phyloP scores from a whole-genome alignment of 108 stramenopile species.

The Schizochytrium sp. region DNA sequence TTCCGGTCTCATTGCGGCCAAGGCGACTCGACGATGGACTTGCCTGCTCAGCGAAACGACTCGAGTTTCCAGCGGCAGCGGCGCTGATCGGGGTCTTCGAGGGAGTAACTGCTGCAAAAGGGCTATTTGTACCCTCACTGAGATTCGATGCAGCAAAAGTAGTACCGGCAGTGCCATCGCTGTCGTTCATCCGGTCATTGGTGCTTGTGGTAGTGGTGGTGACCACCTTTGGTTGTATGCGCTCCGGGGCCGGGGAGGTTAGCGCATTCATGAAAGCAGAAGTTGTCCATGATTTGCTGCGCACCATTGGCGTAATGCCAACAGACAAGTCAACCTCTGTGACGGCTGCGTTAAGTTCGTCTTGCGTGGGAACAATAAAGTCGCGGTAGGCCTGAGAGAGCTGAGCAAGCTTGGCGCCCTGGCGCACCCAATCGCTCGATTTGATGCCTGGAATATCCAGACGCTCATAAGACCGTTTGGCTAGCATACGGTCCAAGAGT shows the following conservation, averaged over 20 bases:
- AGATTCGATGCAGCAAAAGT: no score
- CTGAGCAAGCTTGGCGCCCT: not conserved
- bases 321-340: not conserved
- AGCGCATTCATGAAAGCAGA: not conserved
- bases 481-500: not conserved
- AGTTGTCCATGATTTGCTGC: not conserved
- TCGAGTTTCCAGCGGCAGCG: no score
- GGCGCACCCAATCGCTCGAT: not conserved
- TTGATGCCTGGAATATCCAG: not conserved
- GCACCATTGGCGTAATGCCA: not conserved
- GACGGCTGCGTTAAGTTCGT: not conserved
- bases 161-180: no score
- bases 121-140: no score
- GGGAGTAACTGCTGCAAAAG: no score
- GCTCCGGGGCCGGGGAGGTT: no score
- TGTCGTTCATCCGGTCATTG: no score
- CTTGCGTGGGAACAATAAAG: not conserved
- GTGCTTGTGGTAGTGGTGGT: no score
- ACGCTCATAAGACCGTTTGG: not conserved
- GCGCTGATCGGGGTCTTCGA: no score
- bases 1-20: not conserved
- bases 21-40: not conserved
- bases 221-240: no score
- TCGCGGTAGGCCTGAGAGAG: not conserved
- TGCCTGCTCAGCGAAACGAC: not conserved